A percentile compares a stretch with the other conserved stretches of the same genome.
Evolutionary conservation across 345 rosid genomes (phyloP).

Genomic region (Salix koriyanagi): DNA sequence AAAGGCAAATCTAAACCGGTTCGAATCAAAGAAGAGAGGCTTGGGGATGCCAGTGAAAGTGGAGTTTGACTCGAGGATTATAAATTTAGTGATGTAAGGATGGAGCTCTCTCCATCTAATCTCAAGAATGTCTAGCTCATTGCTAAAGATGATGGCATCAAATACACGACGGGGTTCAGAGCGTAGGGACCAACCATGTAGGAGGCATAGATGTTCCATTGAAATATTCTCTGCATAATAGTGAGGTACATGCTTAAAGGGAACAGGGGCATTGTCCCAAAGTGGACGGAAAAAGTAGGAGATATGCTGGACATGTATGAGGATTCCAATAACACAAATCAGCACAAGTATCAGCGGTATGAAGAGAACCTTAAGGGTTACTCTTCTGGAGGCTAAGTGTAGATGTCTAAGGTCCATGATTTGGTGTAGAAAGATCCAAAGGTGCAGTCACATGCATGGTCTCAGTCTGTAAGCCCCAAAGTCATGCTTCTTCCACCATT

Average conservation of each 20-base stretch:
- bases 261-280: conserved; percentile 79
- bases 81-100: conserved; percentile 64
- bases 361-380: conserved; percentile 29
- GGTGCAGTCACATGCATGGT: conserved; percentile 17
- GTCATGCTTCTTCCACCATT: conserved; percentile 1
- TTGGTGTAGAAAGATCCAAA: conserved; percentile 8
- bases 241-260: conserved; percentile 70
- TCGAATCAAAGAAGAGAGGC: conserved; percentile 57
- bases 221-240: conserved; percentile 92
- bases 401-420: conserved; percentile 46
- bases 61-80: conserved; percentile 75
- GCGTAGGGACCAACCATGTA: conserved; percentile 80
- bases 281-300: conserved; percentile 77
- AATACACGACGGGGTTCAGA: conserved; percentile 57
- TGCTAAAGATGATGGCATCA: conserved; percentile 80
- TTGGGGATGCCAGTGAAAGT: conserved; percentile 90
- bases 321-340: conserved; percentile 47
- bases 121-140: conserved; percentile 80
- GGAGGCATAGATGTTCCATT: conserved; percentile 66
- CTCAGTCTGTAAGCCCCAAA: neutral
- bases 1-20: conserved; percentile 53
- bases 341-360: conserved; percentile 45
- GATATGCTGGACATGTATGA: conserved; percentile 40
- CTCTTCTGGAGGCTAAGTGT: conserved; percentile 34
- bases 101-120: conserved; percentile 74